Conservation (phyloP, 352 stramenopile species). For the Phytophthora pseudosyringae region DNA sequence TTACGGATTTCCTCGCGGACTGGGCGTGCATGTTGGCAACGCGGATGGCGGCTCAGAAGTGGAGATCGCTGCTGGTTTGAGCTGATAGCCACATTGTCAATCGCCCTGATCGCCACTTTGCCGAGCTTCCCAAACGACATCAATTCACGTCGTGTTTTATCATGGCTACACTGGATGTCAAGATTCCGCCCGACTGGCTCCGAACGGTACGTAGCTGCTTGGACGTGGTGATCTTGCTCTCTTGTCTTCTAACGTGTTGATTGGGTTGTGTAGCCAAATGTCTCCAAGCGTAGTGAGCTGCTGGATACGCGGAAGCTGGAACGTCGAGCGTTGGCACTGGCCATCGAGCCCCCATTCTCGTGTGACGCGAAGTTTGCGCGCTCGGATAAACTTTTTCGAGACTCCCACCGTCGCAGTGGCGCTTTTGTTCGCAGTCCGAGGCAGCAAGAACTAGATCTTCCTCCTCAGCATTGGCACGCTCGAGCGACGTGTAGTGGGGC, state of each 20-base stretch:
- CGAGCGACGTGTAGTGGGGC: constrained; percentile 43
- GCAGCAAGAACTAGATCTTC: constrained; percentile 29
- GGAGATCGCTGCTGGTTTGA: neutral
- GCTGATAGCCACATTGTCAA: constrained; percentile 10
- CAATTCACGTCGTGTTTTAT: neutral
- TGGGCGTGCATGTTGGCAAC: constrained; percentile 9
- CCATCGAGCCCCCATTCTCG: constrained; percentile 29
- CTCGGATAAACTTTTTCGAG: constrained; percentile 54
- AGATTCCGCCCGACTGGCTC: constrained; percentile 67
- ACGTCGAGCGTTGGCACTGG: constrained; percentile 45
- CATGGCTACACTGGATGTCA: constrained; percentile 44
- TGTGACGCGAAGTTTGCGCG: constrained; percentile 50
- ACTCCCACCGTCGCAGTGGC: constrained; percentile 56
- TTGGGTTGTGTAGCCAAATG: constrained; percentile 39
- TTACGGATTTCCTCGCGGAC: constrained; percentile 23
- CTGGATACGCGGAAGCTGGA: constrained; percentile 53
- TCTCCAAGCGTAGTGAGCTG: constrained; percentile 53
- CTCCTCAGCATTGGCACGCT: constrained; percentile 42
- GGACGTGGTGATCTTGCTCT: neutral
- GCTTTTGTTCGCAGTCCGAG: constrained; percentile 45
- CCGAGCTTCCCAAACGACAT: neutral
- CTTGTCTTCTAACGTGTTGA: neutral
- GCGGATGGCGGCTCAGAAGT: constrained; percentile 1
- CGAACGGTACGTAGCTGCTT: constrained; percentile 33
- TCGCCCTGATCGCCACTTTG: neutral